Evolutionary conservation across 495 filamentous ascomycete species (phyloP), one percentile per base, ranked within the genome.

Genomic region (Aspergillus kassunensis): DNA sequence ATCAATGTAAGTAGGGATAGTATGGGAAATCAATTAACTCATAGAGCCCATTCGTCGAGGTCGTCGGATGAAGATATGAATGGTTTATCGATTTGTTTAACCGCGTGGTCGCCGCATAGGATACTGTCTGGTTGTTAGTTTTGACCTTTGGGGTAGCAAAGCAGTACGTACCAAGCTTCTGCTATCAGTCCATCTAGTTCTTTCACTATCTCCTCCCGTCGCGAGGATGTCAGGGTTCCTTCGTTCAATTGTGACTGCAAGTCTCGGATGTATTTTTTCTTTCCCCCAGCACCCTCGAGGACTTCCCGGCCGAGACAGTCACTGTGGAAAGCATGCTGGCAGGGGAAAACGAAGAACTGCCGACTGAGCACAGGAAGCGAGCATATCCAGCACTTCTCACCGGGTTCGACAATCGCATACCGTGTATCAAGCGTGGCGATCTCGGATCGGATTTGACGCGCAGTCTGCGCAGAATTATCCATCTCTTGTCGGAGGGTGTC

Each of bases 271-370:
- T 88, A 78, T 68, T 82, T 81, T 29, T 82, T 84, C 75, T 87
- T 92, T 20, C 81, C 87, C 21, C 87, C 76, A 0, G 82, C 82
- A 12, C 75, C 74, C 54, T 91, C 88, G 39, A 96, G 72, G 0
- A 97, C 90, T 58, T 87, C 86, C 58, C 79, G 82, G 0, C 87
- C 91, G 16, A 97, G 66, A 64, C 95, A 98, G 60, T 97, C 93
- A 53, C 86, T 89, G 64, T 98, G 93, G 58, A 97, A 97, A 16
- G 90, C 90, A 68, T 98, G 93, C 73, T 97, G 93, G 66, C 93
- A 98, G 0, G 93, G 91, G 63, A 97, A 98, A 10, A 97, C 93
- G 54, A 96, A 98, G 71, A 97, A 98, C 64, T 95, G 89, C 51
- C 92, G 74, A 55, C 84, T 88, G 15, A 98, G 75, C 31, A 97